Conservation (phyloP, 108 stramenopile genomes). For the Skeletonema grethae region DNA sequence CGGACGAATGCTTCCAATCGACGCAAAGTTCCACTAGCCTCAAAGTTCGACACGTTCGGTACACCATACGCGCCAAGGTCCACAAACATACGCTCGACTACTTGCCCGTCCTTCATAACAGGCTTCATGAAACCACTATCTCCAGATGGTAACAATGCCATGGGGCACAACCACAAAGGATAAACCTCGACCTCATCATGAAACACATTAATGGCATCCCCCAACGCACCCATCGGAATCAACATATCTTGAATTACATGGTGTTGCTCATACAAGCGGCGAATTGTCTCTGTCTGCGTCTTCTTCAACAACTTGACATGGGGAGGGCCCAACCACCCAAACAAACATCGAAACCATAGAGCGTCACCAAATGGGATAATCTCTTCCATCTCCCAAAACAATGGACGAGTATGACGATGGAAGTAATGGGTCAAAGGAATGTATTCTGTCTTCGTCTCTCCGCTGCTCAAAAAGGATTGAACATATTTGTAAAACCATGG, state of each 20-base stretch:
- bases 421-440: conserved; percentile 62
- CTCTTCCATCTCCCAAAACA: conserved; percentile 72
- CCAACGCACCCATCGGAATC: conserved; percentile 52
- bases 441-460: conserved; percentile 34
- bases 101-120: conserved; percentile 12
- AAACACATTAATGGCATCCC: conserved; percentile 47
- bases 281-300: conserved; percentile 41
- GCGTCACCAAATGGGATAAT: conserved; percentile 71
- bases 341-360: conserved; percentile 53
- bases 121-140: conserved; percentile 32
- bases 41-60: conserved; percentile 49
- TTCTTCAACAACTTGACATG: conserved; percentile 55
- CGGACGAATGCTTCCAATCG: conserved; percentile 32
- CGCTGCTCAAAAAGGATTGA: conserved; percentile 39
- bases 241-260: conserved; percentile 64
- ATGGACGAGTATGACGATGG: conserved; percentile 56
- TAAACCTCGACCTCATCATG: conserved; percentile 54
- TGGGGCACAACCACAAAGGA: conserved; percentile 62
- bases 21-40: conserved; percentile 37
- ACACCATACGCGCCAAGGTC: conserved; percentile 67
- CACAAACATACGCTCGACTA: conserved; percentile 52
- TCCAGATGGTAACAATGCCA: conserved; percentile 22
- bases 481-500: conserved; percentile 72
- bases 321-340: conserved; percentile 64
- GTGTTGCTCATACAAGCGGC: conserved; percentile 30